Base-by-base conservation (phyloP, 345 rosid species). In the Sisymbrium altissimum region DNA sequence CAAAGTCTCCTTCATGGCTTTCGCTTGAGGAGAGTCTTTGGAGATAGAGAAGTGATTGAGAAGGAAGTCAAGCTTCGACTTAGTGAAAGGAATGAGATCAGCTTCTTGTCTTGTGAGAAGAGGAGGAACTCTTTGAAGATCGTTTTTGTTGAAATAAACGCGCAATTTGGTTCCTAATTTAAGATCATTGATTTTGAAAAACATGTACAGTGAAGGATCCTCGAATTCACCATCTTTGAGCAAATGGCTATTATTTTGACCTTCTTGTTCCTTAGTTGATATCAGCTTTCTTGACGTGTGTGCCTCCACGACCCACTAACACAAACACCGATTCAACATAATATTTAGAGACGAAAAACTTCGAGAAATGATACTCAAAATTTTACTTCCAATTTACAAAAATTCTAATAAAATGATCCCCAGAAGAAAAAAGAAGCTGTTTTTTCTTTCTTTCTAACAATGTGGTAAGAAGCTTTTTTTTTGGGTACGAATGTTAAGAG, bases 81-180 rank as follows among this genome's bases (percentile, higher is more conserved):
- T 83, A 4, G 89, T 80, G 70, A 92, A 90, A 55, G 96, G 95
- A 41, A 88, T 83, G 8, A 83, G 80, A 52, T 80, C 65, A 29
- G 95, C 83, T 83, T 88, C 83, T 61, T 85, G 71, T 75, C 86
- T 83, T 5, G 92, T 61, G 15, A 92, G 84, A 52, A 88, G 70
- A 66, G 55, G 84, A 54, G 90, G 88, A 32, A 85, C 72, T 19
- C 35, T 77, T 10, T 79, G 72, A 55, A 78, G 79, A 53, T 82
- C 74, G 43, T 73, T 78, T 17, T 32, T 45, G 69, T 84, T 36
- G 64, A 89, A 82, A 71, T 78, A 86, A 17, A 88, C 1, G 2
- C 64, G 72, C 38, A 85, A 14, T 27, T 21, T 78, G 67, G 79
- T 82, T n/a, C 92, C 89, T 19, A 67, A 21, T 48, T 66, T 78